A percentile compares a stretch with the other conserved stretches of the same genome.
phyloP scores from a whole-genome alignment of 177 flowering plant genomes.

The Vitis hybrid region DNA sequence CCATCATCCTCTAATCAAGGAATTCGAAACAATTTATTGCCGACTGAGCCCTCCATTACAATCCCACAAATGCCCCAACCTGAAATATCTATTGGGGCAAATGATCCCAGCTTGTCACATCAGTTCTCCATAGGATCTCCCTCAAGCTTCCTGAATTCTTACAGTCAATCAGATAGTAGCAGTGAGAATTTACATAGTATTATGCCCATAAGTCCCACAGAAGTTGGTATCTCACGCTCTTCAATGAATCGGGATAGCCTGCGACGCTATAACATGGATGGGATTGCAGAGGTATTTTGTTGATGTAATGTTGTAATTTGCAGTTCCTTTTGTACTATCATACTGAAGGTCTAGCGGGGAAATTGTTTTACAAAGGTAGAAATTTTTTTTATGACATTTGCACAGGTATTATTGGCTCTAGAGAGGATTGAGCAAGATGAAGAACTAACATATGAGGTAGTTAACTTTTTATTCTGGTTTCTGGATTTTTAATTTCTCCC shows the following conservation, averaged over 20 bases:
- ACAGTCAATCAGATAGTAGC: conserved; percentile 33
- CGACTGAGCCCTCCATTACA: conserved; percentile 19
- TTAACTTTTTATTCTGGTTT: conserved; percentile 5
- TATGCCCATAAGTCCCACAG: conserved; percentile 29
- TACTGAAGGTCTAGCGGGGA: neutral
- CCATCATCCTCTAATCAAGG: conserved; percentile 35
- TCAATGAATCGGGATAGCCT: conserved; percentile 43
- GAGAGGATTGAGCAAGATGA: conserved; percentile 88
- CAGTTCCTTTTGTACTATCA: neutral
- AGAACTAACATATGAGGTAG: conserved; percentile 84
- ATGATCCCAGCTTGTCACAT: conserved; percentile 25
- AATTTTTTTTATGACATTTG: neutral
- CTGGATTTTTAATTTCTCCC: neutral
- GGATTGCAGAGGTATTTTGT: conserved; percentile 80
- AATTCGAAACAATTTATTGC: conserved; percentile 24
- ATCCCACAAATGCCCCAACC: conserved; percentile 24
- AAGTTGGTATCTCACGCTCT: conserved; percentile 31
- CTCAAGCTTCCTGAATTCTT: conserved; percentile 21
- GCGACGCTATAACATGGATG: conserved; percentile 58
- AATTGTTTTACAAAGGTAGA: neutral
- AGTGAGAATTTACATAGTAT: conserved; percentile 32
- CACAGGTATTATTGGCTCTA: conserved; percentile 76
- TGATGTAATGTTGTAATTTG: neutral
- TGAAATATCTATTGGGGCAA: conserved; percentile 20
- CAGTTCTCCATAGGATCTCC: conserved; percentile 26